Evolutionary conservation across 768 basidiomycete genomes (phyloP), one percentile per base, ranked within the genome.

Genomic region (Tephrocybe sp.): DNA sequence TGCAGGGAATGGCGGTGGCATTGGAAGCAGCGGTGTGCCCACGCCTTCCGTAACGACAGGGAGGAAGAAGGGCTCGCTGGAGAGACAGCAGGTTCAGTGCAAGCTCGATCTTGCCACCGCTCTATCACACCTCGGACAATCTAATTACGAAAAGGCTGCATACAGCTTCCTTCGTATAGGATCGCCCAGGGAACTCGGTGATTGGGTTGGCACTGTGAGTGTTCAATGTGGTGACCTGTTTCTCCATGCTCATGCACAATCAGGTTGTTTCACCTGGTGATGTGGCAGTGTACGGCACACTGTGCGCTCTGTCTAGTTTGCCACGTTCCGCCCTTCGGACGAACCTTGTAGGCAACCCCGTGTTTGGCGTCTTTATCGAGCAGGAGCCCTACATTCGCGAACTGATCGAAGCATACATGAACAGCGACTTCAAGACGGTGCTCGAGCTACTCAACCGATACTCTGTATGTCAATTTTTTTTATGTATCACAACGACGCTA

Each of bases 301-400:
- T 97, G 0, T 93, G 90, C 57, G 87, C 88, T 3, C 80, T 98
- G 4, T 86, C 93, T 0, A 88, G 79, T 33, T 74, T 91, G 50
- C 69, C 81, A 4, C 80, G 95, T 5, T 73, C 78, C 0, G 74
- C 79, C 15, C 83, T 97, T 69, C 86, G 86, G 61, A 53, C 77
- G 0, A 78, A 79, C 57, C 66, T 88, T 3, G 66, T 91, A 24
- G 85, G 83, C 49, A 90, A 87, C 61, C 66, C 85, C 1, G 70
- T 73, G 8, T 92, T 95, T 60, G 74, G 82, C 10, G 70, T 80
- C 21, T 91, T 87, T 65, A 79, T 94, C 39, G 94, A 95, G 60
- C 83, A 89, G 56, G 91, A 93, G 63, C 83, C 87, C 0, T 93
- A 94, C 61, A 63, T 94, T 27, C 82, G 94, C 30, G 93, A 95